phyloP scores from a whole-genome alignment of 208 protist genomes.

The Trypanosoma vivax region DNA sequence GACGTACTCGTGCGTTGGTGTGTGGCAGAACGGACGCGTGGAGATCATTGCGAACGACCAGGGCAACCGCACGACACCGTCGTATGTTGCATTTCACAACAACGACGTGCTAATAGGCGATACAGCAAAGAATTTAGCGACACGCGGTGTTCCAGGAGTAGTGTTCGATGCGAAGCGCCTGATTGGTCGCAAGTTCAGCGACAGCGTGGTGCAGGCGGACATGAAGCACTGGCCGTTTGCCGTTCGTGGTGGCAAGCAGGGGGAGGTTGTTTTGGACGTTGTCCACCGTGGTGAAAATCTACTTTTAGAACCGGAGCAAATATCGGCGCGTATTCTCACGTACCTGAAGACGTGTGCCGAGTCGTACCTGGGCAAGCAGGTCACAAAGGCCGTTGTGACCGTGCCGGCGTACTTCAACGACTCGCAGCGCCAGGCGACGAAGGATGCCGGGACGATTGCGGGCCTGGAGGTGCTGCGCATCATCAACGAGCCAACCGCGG shows the following conservation, averaged over 20 bases:
- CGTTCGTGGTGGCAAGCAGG: slow-evolving; percentile 50
- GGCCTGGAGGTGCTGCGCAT: slow-evolving; percentile 95
- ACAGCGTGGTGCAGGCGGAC: slow-evolving; percentile 87
- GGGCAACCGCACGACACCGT: slow-evolving; percentile 99
- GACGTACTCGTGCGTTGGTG: slow-evolving; percentile 96
- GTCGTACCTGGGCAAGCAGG: slow-evolving; percentile 88
- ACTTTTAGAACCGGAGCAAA: slow-evolving; percentile 93
- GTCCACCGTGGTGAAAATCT: slow-evolving; percentile 76
- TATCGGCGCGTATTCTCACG: slow-evolving; percentile 94
- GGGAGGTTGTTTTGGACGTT: slow-evolving; percentile 42
- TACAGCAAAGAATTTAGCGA: slow-evolving; percentile 89
- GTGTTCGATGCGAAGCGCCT: slow-evolving; percentile 96
- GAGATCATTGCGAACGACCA: slow-evolving; percentile 99
- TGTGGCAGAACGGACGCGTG: slow-evolving; percentile 91
- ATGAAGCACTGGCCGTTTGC: slow-evolving; percentile 94
- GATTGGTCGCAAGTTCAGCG: slow-evolving; percentile 87
- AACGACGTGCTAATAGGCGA: slow-evolving; percentile 94
- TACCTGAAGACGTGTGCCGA: slow-evolving; percentile 93
- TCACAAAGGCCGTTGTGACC: slow-evolving; percentile 95
- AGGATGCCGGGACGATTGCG: slow-evolving; percentile 95
- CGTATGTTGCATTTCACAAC: slow-evolving; percentile 98
- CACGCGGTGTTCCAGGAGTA: slow-evolving; percentile 85
- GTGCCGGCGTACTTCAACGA: slow-evolving; percentile 98
- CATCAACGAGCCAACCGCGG: slow-evolving; percentile 98
- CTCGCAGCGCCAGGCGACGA: slow-evolving; percentile 95